phyloP scores from a whole-genome alignment of 306 rosid genomes.

The Macrotyloma uniflorum region DNA sequence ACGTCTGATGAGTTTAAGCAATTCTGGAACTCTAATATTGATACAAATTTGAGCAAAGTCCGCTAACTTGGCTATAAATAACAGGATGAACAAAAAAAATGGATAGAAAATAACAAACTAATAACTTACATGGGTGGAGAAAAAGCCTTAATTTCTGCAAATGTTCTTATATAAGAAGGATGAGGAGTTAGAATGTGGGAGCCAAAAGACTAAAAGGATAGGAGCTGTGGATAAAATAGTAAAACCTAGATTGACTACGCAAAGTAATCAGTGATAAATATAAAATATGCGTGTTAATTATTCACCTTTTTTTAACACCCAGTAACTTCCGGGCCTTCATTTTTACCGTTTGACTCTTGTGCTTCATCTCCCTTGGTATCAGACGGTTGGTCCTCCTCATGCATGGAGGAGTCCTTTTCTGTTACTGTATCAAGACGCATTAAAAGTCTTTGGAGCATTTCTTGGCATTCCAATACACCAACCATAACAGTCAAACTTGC shows the following conservation, averaged over 20 bases:
- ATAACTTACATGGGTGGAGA: not conserved
- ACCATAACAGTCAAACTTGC: constrained; percentile 81
- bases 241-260: not conserved
- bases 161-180: not conserved
- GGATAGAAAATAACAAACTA: not conserved
- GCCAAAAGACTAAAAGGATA: not conserved
- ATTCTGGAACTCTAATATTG: not conserved
- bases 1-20: not conserved
- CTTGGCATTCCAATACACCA: constrained; percentile 79
- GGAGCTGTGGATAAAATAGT: not conserved
- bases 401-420: constrained; percentile 40
- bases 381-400: constrained; percentile 34
- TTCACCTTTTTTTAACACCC: not conserved
- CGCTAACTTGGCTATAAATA: not conserved
- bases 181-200: not conserved
- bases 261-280: not conserved
- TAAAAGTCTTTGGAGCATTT: constrained; percentile 73
- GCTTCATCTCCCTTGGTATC: constrained; percentile 32
- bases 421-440: constrained; percentile 43
- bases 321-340: constrained; percentile 27
- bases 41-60: not conserved
- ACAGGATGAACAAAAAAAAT: not conserved
- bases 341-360: constrained; percentile 32
- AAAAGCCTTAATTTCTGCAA: not conserved
- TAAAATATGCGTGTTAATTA: not conserved